phyloP scores from a whole-genome alignment of 1,284 basidiomycete genomes.

The Naganishia sp. region DNA sequence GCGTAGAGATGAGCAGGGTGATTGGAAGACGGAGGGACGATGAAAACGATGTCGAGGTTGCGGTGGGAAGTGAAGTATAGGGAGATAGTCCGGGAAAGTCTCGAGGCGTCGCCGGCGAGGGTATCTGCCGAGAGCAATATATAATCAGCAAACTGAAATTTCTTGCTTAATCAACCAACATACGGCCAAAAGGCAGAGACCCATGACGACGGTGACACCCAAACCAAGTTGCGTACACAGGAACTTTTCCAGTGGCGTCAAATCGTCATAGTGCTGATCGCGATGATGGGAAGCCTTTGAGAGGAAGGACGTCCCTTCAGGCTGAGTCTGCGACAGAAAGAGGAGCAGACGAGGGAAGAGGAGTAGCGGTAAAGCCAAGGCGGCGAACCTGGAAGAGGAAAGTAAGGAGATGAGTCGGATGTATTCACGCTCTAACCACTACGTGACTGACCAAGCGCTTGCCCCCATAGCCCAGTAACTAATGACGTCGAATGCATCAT shows the following conservation, averaged over 20 bases:
- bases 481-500: conserved; percentile 33
- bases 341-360: conserved; percentile 52
- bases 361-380: conserved; percentile 49
- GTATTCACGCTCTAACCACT: neutral
- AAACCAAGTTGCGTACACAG: conserved; percentile 44
- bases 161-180: neutral
- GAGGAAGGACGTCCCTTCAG: conserved; percentile 18
- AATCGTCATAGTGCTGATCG: conserved; percentile 46
- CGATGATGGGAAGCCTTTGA: conserved; percentile 32
- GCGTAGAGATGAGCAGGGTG: conserved; percentile 42
- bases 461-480: conserved; percentile 34
- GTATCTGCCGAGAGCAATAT: conserved; percentile 14
- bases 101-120: conserved; percentile 25
- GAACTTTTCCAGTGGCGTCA: conserved; percentile 48
- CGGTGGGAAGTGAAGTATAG: conserved; percentile 15
- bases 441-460: conserved; percentile 19
- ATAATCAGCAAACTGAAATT: neutral
- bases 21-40: conserved; percentile 39
- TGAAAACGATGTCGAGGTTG: conserved; percentile 36
- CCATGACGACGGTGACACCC: conserved; percentile 43
- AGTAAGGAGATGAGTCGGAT: neutral
- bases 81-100: conserved; percentile 30
- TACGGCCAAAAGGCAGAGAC: conserved; percentile 41
- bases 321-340: conserved; percentile 48
- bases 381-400: conserved; percentile 34